Percentiles rank a stretch among this genome's conserved stretches.
Conservation (phyloP, 352 stramenopile genomes). For the Globisporangium mamillatum region DNA sequence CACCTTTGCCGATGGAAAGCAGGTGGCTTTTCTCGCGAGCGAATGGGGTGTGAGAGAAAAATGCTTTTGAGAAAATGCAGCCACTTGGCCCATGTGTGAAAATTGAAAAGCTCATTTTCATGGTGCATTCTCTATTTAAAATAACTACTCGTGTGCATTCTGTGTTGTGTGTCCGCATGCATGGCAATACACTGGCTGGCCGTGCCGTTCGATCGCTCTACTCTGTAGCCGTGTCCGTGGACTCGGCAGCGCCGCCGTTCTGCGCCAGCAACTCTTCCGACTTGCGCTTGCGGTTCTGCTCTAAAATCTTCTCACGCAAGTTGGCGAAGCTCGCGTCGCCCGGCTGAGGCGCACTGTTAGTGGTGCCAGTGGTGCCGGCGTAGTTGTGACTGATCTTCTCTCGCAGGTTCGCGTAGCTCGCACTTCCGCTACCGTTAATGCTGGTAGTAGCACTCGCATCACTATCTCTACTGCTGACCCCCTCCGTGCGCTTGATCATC, state of each 20-base stretch:
- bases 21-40: background rate
- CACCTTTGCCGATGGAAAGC: background rate
- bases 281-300: slow-evolving; percentile 61
- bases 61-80: background rate
- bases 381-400: slow-evolving; percentile 52
- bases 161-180: background rate
- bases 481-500: slow-evolving; percentile 68
- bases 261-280: slow-evolving; percentile 26
- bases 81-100: background rate
- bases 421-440: slow-evolving; percentile 20
- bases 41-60: background rate
- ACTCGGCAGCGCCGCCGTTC: background rate
- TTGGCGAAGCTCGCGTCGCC: slow-evolving; percentile 65
- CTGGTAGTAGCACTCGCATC: background rate
- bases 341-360: background rate
- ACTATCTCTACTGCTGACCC: background rate
- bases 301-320: slow-evolving; percentile 61
- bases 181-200: background rate
- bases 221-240: background rate
- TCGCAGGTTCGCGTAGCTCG: slow-evolving; percentile 70
- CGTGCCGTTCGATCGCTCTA: background rate
- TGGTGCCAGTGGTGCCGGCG: slow-evolving; percentile 5
- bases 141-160: background rate
- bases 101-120: background rate
- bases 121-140: background rate